Evolutionary conservation across 1,139 yeast species (phyloP).

Genomic region (Hyphopichia fennica): DNA sequence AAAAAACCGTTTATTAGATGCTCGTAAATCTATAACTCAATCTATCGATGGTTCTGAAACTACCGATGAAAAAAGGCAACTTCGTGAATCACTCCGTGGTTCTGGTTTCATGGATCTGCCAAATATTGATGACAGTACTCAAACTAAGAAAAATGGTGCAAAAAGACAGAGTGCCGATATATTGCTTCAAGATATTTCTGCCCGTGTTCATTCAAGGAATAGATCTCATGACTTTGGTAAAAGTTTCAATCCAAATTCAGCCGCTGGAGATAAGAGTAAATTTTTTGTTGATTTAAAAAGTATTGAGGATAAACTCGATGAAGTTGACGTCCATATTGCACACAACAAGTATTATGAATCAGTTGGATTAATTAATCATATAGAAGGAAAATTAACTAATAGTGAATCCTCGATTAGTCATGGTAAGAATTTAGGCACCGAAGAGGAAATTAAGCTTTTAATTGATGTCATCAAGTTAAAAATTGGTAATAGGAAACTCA

Average conservation of each 20-base stretch:
- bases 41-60: slow-evolving; percentile 18
- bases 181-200: slow-evolving; percentile 52
- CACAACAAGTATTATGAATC: slow-evolving; percentile 59
- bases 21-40: slow-evolving; percentile 13
- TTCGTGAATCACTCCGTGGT: slow-evolving; percentile 41
- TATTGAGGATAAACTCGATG: slow-evolving; percentile 64
- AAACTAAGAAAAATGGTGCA: slow-evolving; percentile 27
- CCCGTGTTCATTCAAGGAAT: slow-evolving; percentile 56
- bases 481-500: slow-evolving; percentile 35
- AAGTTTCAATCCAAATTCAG: slow-evolving; percentile 9
- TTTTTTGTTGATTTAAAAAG: slow-evolving; percentile 47
- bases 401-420: slow-evolving; percentile 19
- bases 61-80: slow-evolving; percentile 40
- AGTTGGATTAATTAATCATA: slow-evolving; percentile 49
- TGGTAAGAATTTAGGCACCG: slow-evolving; percentile 4
- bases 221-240: slow-evolving; percentile 48
- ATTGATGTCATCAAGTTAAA: slow-evolving; percentile 45
- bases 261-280: slow-evolving; percentile 21
- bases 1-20: slow-evolving; percentile 45
- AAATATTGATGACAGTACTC: slow-evolving; percentile 24
- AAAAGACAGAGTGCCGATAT: slow-evolving; percentile 39
- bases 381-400: slow-evolving; percentile 32
- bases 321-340: slow-evolving; percentile 64
- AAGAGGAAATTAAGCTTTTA: slow-evolving; percentile 37
- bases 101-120: slow-evolving; percentile 30